These are phyloP conservation scores for Bipolaris zeicola DNA, from an alignment of 2,329 filamentous ascomycete genomes.

Conservation along the genomic window DNA sequence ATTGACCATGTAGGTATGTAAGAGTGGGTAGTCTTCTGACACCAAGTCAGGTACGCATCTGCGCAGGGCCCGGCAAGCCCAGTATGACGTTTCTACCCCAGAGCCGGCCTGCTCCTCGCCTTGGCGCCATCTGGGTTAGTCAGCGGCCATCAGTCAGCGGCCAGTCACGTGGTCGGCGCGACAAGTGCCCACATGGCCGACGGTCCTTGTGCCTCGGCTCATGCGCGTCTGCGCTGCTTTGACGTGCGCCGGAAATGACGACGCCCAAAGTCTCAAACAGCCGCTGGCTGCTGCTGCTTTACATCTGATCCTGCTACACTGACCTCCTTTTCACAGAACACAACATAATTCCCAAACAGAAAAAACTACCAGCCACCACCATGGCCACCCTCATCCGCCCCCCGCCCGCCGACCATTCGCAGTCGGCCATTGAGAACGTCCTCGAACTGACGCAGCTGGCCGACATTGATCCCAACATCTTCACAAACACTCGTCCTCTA, in stretches of 20 bases:
- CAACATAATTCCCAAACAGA: background rate
- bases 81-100: slow-evolving; percentile 23
- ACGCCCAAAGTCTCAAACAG: background rate
- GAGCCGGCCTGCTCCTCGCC: slow-evolving; percentile 3
- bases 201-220: slow-evolving; percentile 27
- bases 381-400: slow-evolving; percentile 72
- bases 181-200: background rate
- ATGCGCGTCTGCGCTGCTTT: background rate
- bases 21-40: too few relatives aligned
- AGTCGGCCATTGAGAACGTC: slow-evolving; percentile 85
- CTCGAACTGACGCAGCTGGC: slow-evolving; percentile 82
- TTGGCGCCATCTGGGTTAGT: background rate
- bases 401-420: slow-evolving; percentile 72
- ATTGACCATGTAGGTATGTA: too few relatives aligned
- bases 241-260: background rate
- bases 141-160: too few relatives aligned
- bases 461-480: slow-evolving; percentile 82
- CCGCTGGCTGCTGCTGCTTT: background rate
- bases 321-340: background rate
- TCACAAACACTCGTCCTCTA: slow-evolving; percentile 88
- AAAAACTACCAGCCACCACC: slow-evolving; percentile 1
- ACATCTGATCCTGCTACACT: background rate
- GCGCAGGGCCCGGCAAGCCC: slow-evolving; percentile 5
- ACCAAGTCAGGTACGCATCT: slow-evolving; percentile 24
- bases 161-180: background rate